phyloP scores from a whole-genome alignment of 169 alveolate genomes.

The Eimeria acervulina region DNA sequence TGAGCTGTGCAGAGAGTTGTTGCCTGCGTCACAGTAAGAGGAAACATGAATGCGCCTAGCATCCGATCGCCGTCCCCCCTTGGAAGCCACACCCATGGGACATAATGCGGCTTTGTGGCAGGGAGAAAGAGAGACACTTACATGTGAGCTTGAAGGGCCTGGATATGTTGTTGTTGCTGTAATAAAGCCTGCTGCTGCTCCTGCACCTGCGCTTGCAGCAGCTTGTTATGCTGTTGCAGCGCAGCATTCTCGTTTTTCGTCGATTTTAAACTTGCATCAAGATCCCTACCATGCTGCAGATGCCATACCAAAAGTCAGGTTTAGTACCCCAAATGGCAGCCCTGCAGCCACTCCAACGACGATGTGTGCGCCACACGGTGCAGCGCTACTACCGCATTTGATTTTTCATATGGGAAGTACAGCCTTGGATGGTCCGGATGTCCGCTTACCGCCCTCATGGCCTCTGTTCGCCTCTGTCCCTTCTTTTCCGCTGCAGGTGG shows the following conservation, averaged over 20 bases:
- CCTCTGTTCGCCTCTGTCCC: not conserved
- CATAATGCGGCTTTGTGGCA: not conserved
- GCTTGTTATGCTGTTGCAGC: constrained; percentile 52
- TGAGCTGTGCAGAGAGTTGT: constrained; percentile 49
- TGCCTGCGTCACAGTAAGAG: constrained; percentile 45
- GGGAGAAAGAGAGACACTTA: not conserved
- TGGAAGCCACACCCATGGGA: not conserved
- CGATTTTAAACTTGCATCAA: not conserved
- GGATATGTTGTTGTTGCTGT: constrained; percentile 72
- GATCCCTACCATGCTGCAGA: constrained; percentile 8
- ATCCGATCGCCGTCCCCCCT: not conserved
- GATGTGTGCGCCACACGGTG: not conserved
- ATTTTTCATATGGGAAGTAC: not conserved
- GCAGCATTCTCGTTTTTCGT: constrained; percentile 31
- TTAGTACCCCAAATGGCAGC: not conserved
- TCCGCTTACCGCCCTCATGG: constrained; percentile 6
- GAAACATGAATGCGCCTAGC: not conserved
- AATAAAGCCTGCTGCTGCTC: constrained; percentile 64
- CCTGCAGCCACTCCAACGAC: not conserved
- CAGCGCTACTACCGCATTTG: not conserved
- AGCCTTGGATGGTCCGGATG: not conserved
- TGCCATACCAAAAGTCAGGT: not conserved
- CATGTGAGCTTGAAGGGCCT: constrained; percentile 62
- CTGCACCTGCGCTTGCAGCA: constrained; percentile 54
- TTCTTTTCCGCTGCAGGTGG: not conserved